phyloP scores from a whole-genome alignment of 2,329 filamentous ascomycete species.

The Tolypocladium endophyticum region DNA sequence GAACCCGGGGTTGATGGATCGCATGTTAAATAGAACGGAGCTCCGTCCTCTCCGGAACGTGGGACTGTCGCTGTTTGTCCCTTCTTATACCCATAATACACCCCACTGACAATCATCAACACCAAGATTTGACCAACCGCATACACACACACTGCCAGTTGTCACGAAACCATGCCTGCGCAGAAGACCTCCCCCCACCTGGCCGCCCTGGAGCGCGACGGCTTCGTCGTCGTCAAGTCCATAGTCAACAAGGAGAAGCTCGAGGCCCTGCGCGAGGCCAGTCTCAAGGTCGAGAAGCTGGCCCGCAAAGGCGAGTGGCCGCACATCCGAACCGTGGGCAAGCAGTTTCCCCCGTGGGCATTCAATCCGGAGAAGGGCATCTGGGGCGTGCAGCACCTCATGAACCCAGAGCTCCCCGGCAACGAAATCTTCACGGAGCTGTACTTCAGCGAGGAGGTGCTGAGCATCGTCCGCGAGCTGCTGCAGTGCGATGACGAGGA shows the following conservation, averaged over 20 bases:
- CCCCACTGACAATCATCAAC: neutral
- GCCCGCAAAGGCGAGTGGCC: conserved; percentile 69
- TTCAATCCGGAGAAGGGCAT: conserved; percentile 54
- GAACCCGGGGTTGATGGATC: neutral
- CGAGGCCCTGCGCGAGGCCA: conserved; percentile 47
- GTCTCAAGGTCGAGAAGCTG: conserved; percentile 42
- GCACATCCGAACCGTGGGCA: conserved; percentile 71
- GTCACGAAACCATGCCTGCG: conserved; percentile 6
- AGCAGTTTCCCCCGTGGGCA: conserved; percentile 84
- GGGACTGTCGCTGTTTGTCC: neutral
- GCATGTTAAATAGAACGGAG: neutral
- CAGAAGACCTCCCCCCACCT: conserved; percentile 8
- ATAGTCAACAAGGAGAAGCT: conserved; percentile 50
- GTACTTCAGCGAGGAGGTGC: conserved; percentile 61
- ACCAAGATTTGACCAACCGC: neutral
- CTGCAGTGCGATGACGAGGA: conserved; percentile 46
- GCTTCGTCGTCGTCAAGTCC: conserved; percentile 63
- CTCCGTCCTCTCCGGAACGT: neutral
- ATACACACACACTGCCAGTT: neutral
- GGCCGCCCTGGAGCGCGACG: conserved; percentile 53
- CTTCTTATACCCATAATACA: neutral
- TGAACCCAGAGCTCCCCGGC: conserved; percentile 61
- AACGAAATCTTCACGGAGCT: conserved; percentile 50
- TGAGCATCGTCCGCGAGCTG: conserved; percentile 54
- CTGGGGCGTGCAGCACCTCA: conserved; percentile 81